Percentiles rank a stretch among this genome's conserved stretches.
phyloP scores from a whole-genome alignment of 1,139 yeast species.

The Suhomyces coccinellae region DNA sequence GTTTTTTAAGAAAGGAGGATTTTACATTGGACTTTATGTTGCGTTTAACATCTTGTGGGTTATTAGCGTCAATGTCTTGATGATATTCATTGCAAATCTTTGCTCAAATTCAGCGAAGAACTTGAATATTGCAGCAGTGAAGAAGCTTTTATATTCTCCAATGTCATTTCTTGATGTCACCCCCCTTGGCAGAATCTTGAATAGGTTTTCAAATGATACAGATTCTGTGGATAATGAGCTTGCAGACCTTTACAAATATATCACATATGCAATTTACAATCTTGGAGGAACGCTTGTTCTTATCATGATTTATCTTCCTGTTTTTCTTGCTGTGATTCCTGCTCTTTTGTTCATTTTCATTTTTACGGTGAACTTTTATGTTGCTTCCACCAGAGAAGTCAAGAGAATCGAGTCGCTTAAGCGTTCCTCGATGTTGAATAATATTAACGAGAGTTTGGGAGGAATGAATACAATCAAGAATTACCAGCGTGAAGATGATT shows the following conservation, averaged over 20 bases:
- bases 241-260: slow-evolving; percentile 52
- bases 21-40: slow-evolving; percentile 74
- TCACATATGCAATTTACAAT: slow-evolving; percentile 48
- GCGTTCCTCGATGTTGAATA: slow-evolving; percentile 74
- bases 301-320: slow-evolving; percentile 70
- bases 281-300: slow-evolving; percentile 64
- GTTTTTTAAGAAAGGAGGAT: slow-evolving; percentile 48
- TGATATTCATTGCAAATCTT: slow-evolving; percentile 47
- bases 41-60: slow-evolving; percentile 48
- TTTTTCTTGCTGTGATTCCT: slow-evolving; percentile 49
- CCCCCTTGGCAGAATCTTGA: slow-evolving; percentile 67
- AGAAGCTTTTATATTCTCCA: slow-evolving; percentile 51
- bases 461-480: slow-evolving; percentile 74
- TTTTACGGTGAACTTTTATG: slow-evolving; percentile 49
- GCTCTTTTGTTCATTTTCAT: slow-evolving; percentile 35
- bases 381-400: slow-evolving; percentile 72
- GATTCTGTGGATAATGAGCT: slow-evolving; percentile 78
- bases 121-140: slow-evolving; percentile 43
- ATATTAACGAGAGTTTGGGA: slow-evolving; percentile 70
- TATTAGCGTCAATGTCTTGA: slow-evolving; percentile 41
- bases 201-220: slow-evolving; percentile 76
- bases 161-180: slow-evolving; percentile 63
- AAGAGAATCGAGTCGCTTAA: slow-evolving; percentile 78
- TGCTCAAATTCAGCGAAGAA: slow-evolving; percentile 43
- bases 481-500: slow-evolving; percentile 50